Conservation (phyloP, 1,284 basidiomycete species). For the Lentinus polychrous region DNA sequence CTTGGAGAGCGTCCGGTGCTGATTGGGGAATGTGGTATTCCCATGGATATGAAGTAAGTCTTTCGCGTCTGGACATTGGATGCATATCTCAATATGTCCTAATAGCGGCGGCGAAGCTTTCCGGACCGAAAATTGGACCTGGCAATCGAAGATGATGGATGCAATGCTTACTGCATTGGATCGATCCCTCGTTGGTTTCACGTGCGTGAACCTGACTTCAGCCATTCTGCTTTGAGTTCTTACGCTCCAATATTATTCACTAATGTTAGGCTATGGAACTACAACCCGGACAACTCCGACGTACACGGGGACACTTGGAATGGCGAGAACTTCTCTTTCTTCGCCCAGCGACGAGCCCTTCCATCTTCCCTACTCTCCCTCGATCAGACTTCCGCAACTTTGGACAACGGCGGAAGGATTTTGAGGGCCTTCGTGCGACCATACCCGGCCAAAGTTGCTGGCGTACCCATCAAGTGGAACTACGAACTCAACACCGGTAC, state of each 20-base stretch:
- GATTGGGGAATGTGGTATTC: slow-evolving; percentile 87
- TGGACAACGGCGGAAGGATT: slow-evolving; percentile 80
- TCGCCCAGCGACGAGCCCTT: slow-evolving; percentile 56
- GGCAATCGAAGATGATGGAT: slow-evolving; percentile 87
- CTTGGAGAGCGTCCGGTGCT: slow-evolving; percentile 78
- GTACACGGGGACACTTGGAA: slow-evolving; percentile 87
- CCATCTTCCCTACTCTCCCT: slow-evolving; percentile 40
- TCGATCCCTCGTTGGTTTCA: slow-evolving; percentile 67
- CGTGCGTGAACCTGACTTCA: slow-evolving; percentile 43
- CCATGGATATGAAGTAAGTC: slow-evolving; percentile 90
- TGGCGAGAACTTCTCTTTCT: slow-evolving; percentile 94
- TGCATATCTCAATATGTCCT: neutral
- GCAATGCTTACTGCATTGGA: slow-evolving; percentile 78
- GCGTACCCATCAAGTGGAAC: slow-evolving; percentile 57
- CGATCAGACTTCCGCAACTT: slow-evolving; percentile 48
- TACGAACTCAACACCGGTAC: slow-evolving; percentile 68
- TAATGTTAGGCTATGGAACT: slow-evolving; percentile 78
- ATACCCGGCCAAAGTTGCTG: slow-evolving; percentile 74
- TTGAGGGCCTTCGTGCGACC: slow-evolving; percentile 74
- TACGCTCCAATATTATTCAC: too few species aligned
- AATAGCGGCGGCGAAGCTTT: slow-evolving; percentile 67
- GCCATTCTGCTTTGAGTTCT: neutral
- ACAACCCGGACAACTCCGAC: slow-evolving; percentile 86
- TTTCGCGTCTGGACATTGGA: neutral
- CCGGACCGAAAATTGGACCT: slow-evolving; percentile 65